phyloP scores from a whole-genome alignment of 2,329 filamentous ascomycete species.

The Exophiala sp. region DNA sequence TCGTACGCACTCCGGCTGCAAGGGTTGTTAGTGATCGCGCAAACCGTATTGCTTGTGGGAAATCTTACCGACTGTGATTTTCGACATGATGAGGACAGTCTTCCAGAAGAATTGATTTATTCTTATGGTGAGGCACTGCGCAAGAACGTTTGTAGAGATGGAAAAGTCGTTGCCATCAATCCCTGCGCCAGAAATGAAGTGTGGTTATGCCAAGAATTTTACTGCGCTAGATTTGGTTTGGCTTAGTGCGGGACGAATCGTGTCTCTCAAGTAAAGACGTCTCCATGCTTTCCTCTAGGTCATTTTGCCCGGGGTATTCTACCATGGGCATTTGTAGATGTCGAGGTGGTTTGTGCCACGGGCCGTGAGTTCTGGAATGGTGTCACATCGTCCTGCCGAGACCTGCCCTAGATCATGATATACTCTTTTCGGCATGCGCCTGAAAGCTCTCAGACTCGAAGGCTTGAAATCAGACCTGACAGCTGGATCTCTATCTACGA shows the following conservation, averaged over 20 bases:
- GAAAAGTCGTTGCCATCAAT: background rate
- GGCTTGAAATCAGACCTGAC: slow-evolving; percentile 30
- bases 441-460: slow-evolving; percentile 29
- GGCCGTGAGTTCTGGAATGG: background rate
- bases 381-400: background rate
- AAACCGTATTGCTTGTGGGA: slow-evolving; percentile 3
- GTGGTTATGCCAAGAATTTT: slow-evolving; percentile 1
- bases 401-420: slow-evolving; percentile 9
- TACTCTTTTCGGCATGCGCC: slow-evolving; percentile 7
- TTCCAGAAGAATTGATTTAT: slow-evolving; percentile 69
- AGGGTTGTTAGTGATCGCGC: slow-evolving; percentile 16
- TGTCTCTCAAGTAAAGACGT: background rate
- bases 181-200: slow-evolving; percentile 4
- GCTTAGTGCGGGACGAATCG: background rate
- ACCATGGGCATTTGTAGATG: background rate
- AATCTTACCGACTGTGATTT: slow-evolving; percentile 55
- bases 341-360: too few species aligned
- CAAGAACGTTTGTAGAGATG: slow-evolving; percentile 25
- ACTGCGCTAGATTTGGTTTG: background rate
- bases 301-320: background rate
- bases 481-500: slow-evolving; percentile 34
- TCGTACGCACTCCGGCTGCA: slow-evolving; percentile 84
- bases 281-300: background rate
- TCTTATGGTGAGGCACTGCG: slow-evolving; percentile 72
- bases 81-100: slow-evolving; percentile 66